phyloP scores from a whole-genome alignment of 345 rosid species.

The Atalantia buxifolia region DNA sequence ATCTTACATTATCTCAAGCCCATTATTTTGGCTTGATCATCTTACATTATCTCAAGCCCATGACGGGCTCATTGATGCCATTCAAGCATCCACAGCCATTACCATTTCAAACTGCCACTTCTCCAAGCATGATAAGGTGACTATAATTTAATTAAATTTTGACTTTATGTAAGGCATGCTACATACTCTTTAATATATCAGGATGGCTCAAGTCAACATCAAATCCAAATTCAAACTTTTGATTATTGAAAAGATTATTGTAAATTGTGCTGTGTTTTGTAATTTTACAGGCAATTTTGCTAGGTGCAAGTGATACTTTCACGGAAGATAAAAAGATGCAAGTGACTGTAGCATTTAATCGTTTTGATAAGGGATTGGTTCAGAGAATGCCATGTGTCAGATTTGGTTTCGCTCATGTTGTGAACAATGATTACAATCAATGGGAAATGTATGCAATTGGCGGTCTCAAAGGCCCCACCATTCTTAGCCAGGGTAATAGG shows the following conservation, averaged over 20 bases:
- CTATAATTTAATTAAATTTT: too few relatives aligned
- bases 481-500: conserved; percentile 73
- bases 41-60: conserved; percentile 49
- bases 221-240: not conserved
- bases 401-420: conserved; percentile 25
- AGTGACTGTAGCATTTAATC: not conserved
- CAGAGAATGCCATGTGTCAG: not conserved
- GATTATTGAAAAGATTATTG: too few relatives aligned
- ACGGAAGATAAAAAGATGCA: not conserved
- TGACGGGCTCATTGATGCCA: conserved; percentile 66
- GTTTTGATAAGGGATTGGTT: not conserved
- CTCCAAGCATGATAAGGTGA: not conserved
- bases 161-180: too few relatives aligned
- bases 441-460: too few relatives aligned
- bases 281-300: not conserved
- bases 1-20: too few relatives aligned
- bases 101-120: not conserved
- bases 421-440: conserved; percentile 77
- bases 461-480: conserved; percentile 64
- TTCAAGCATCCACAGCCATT: conserved; percentile 12
- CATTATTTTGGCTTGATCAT: conserved; percentile 80
- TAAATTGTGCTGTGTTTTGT: too few relatives aligned
- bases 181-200: too few relatives aligned
- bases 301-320: not conserved
- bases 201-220: too few relatives aligned